Base-by-base conservation (phyloP, 2,329 filamentous ascomycete species). In the Monilinia vaccinii-corymbosi region DNA sequence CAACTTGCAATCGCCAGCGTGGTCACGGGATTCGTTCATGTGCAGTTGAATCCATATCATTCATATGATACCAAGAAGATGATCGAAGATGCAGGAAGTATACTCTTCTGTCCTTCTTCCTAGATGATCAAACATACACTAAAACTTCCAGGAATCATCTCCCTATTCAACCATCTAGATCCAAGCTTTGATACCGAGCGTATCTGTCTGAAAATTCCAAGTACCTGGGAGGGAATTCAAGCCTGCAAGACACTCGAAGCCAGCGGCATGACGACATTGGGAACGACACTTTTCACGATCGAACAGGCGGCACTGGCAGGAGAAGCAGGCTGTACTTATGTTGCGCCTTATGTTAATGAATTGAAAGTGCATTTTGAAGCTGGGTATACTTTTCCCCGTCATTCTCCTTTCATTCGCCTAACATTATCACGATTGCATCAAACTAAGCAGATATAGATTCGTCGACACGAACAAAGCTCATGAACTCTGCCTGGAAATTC, bases 311-410 rank as follows among this genome's bases (percentile, higher is more conserved):
- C 76, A 1, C 73, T 85, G 1, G 84, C 84, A 0, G 79, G 76
- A 1, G 78, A 83, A 53, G 80, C 77, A 0, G 76, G 77, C 4
- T 86, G 83, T 65, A 78, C 78, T 0, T 87, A 86, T 65, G 81
- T 87, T 47, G 82, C 84, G 0, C 84, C 85, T 0, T 87, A 86
- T 63, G 81, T 87, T 34, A 86, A 87, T 67, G 83, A 86, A 64
- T 73, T 87, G 45, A 80, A 79, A 63, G 84, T 85, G 6, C 83
- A 86, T 65, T 82, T 85, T 60, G 79, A 82, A 46, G 66, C 73
- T 14, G 73, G 71, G 76, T 81, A 69, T 65, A 16, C 21, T 45
- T 72, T 56, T 34, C 7, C 36, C 25, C 31, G 18, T 32, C 18
- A 14, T 45, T 46, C 6, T 2, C 31, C 2, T 10, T 8, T 1